phyloP scores from a whole-genome alignment of 257 asterid genomes.

The Solanum corneliomulleri region DNA sequence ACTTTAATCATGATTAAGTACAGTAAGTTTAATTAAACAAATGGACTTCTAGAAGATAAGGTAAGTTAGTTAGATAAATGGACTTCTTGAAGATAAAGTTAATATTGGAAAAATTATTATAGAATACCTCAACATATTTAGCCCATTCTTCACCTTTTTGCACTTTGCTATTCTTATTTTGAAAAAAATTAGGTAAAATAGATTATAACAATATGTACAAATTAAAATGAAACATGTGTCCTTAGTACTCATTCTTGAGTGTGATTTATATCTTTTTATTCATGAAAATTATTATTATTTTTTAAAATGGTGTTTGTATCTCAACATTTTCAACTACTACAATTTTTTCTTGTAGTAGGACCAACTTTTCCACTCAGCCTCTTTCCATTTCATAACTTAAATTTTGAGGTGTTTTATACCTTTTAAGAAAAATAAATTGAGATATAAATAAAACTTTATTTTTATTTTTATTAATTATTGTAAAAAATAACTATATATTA shows the following conservation, averaged over 20 bases:
- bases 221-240: not conserved
- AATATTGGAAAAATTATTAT: not conserved
- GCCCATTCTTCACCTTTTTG: not conserved
- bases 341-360: not conserved
- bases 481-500: too few species aligned
- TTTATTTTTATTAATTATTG: too few species aligned
- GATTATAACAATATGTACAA: not conserved
- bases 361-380: not conserved
- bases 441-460: fast-evolving
- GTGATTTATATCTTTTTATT: not conserved
- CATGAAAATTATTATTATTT: not conserved
- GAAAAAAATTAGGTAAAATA: not conserved
- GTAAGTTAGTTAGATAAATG: not conserved
- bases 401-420: too few species aligned
- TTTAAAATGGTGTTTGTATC: not conserved
- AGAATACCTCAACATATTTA: not conserved
- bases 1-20: not conserved
- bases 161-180: not conserved
- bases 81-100: not conserved
- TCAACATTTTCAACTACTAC: not conserved
- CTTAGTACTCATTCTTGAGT: not conserved
- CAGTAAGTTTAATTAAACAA: not conserved
- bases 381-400: not conserved
- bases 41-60: not conserved
- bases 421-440: too few species aligned